A percentile compares a stretch with the other conserved stretches of the same genome.
Conservation (phyloP, 441 rosid species). For the Breynia disticha region DNA sequence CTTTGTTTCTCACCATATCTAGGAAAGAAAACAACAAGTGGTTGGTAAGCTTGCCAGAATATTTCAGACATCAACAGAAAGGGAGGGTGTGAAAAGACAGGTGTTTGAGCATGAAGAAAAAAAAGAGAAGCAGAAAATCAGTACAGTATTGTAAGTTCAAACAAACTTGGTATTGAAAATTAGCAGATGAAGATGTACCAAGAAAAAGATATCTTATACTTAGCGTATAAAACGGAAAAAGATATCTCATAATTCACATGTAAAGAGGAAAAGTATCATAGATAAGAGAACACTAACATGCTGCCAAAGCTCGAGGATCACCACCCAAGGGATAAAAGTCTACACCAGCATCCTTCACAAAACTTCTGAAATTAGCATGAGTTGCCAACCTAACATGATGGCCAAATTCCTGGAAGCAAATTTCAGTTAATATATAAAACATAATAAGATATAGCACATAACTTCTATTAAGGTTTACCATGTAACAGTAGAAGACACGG, state of each 20-base stretch:
- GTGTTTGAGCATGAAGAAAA: background rate
- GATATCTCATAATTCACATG: too few relatives aligned
- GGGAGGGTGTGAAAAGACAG: too few relatives aligned
- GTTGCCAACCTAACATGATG: slow-evolving; percentile 96
- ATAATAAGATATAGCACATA: background rate
- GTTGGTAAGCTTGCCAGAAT: slow-evolving; percentile 4
- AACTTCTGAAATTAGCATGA: slow-evolving; percentile 71
- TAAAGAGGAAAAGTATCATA: slow-evolving; percentile 6
- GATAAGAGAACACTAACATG: slow-evolving; percentile 56
- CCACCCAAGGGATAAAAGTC: slow-evolving; percentile 94
- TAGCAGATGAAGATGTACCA: too few relatives aligned
- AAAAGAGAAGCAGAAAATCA: background rate
- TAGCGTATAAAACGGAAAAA: too few relatives aligned
- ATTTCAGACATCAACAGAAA: too few relatives aligned
- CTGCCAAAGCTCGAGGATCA: slow-evolving; percentile 94
- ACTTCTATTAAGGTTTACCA: background rate
- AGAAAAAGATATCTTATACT: too few relatives aligned
- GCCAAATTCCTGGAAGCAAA: slow-evolving; percentile 74
- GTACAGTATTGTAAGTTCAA: too few relatives aligned
- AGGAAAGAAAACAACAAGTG: slow-evolving; percentile 15
- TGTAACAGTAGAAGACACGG: background rate
- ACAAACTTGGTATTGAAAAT: too few relatives aligned
- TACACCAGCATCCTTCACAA: slow-evolving; percentile 78
- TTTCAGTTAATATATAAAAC: slow-evolving; percentile 5
- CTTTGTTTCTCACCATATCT: slow-evolving; percentile 99